Evolutionary conservation across 768 basidiomycete genomes (phyloP), one percentile per base, ranked within the genome.

Genomic region (Tubosaeta sp.): DNA sequence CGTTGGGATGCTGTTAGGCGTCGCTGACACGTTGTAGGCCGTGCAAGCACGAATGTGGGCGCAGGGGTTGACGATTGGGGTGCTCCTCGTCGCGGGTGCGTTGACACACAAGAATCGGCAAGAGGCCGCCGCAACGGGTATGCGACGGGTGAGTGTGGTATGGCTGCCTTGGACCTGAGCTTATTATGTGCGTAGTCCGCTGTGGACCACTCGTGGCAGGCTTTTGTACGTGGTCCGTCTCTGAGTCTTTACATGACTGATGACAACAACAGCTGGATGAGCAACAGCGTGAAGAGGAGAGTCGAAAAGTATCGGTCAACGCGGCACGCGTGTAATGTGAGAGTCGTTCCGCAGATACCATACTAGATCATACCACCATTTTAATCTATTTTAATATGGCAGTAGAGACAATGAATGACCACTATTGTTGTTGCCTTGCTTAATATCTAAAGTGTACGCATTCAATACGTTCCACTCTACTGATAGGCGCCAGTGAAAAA

Each of bases 31-130:
- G 71, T 14, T 80, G 52, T 35, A 75, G 76, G 72, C 89, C 24
- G 89, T 92, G 3, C 89, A 91, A 67, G 87, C 85, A 29, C 87
- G 89, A 78, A 86, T 90, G 84, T 90, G 87, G 87, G 88, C 88
- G 4, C 88, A 91, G 56, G 88, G 86, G 4, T 65, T 90, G 51
- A 91, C 88, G 0, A 81, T 91, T 40, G 87, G 86, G 32, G 74
- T 90, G 22, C 68, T 90, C 25, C 75, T 89, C 49, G 83, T 27
- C 6, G 27, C 27, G 4, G 27, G 27, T 56, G 80, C 80, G 6
- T 68, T 90, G 24, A 82, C 85, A 2, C 81, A 81, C 25, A 62
- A 70, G 30, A 73, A 72, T 49, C 74, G 77, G 5, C 64, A 71
- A 14, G 74, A 74, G 10, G 67, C 69, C 3, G 74, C 74, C 0